Evolutionary conservation across 768 basidiomycete species (phyloP).

Genomic region (Cantharellus cinnabarinus): DNA sequence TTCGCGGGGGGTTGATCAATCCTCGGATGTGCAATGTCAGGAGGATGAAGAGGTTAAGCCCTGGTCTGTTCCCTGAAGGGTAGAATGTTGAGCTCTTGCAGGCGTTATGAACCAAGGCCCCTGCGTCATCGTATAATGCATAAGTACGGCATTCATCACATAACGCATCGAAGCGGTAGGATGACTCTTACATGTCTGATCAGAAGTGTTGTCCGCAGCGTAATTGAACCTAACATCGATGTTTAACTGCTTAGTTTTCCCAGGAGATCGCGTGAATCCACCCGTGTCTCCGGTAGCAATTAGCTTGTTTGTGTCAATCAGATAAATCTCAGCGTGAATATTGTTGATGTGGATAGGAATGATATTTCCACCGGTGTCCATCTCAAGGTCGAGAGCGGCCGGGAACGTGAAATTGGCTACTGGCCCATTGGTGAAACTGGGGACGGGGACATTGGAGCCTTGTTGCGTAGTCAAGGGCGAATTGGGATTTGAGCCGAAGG

Average conservation of each 20-base stretch:
- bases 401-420: conserved; percentile 77
- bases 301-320: conserved; percentile 39
- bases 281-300: conserved; percentile 51
- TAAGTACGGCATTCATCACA: conserved; percentile 1
- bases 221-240: conserved; percentile 77
- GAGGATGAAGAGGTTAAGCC: conserved; percentile 41
- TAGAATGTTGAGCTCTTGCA: conserved; percentile 40
- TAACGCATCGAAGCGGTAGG: neutral
- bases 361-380: conserved; percentile 55
- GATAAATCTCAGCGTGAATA: conserved; percentile 47
- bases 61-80: conserved; percentile 6
- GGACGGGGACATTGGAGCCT: conserved; percentile 14
- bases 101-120: conserved; percentile 55
- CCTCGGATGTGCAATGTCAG: conserved; percentile 52
- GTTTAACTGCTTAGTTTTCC: conserved; percentile 47
- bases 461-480: conserved; percentile 32
- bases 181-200: conserved; percentile 49
- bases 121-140: conserved; percentile 17
- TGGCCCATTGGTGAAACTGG: conserved; percentile 48
- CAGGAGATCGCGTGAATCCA: conserved; percentile 20
- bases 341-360: conserved; percentile 55
- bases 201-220: conserved; percentile 52
- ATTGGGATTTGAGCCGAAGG: conserved; percentile 34
- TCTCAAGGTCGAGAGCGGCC: conserved; percentile 46
- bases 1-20: conserved; percentile 29